These are phyloP conservation scores for Corchorus capsularis DNA, from an alignment of 345 rosid species.

Conservation along the genomic window DNA sequence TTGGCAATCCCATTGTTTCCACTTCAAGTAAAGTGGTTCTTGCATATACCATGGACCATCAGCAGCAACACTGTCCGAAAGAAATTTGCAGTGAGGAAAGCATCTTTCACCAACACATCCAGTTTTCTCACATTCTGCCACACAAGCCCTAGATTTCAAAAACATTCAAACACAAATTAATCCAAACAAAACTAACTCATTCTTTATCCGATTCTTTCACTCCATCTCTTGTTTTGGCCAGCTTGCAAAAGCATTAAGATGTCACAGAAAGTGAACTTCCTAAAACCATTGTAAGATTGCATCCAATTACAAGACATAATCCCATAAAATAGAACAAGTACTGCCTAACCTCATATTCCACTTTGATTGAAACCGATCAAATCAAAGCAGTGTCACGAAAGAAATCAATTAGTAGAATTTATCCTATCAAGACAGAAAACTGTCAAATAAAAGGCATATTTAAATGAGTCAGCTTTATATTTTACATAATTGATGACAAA, in stretches of 20 bases:
- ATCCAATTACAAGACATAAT: background rate
- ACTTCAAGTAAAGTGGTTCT: slow-evolving; percentile 60
- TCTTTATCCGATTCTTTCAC: background rate
- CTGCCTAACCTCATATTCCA: background rate
- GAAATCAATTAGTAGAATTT: background rate
- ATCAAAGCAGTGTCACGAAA: background rate
- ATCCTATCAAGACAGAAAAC: background rate
- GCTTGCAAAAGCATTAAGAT: background rate
- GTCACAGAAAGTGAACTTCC: background rate
- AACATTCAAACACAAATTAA: background rate
- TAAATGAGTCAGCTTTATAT: background rate
- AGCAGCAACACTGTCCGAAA: slow-evolving; percentile 37
- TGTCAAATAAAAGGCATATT: background rate
- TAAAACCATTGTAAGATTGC: background rate
- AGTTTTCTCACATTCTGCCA: slow-evolving; percentile 52
- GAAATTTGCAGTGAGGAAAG: slow-evolving; percentile 63
- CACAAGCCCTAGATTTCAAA: slow-evolving; percentile 45
- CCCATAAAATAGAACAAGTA: background rate
- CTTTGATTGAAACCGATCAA: background rate
- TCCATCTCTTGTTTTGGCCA: background rate
- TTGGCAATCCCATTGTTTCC: slow-evolving; percentile 72
- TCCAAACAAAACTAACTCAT: background rate
- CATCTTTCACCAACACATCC: slow-evolving; percentile 65
- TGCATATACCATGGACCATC: slow-evolving; percentile 64
- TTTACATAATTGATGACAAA: background rate